Percentiles rank a stretch among this genome's conserved stretches.
Evolutionary conservation across 257 asterid species (phyloP).

Genomic region (Hygrophila difformis): DNA sequence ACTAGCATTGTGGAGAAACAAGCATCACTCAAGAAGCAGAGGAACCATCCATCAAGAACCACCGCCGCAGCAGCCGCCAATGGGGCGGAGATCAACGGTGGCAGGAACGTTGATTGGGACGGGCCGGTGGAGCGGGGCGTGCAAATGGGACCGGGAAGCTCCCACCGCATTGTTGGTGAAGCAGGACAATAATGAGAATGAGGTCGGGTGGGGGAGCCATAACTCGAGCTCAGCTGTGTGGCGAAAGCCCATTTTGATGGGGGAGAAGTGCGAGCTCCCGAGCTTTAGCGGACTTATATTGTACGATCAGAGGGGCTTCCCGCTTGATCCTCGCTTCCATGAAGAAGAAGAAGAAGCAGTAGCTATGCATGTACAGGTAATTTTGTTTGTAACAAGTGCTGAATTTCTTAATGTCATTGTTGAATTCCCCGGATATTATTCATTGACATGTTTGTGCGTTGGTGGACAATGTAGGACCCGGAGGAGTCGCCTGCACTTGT

Average conservation of each 20-base stretch:
- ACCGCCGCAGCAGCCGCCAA: not conserved
- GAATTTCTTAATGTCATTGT: not conserved
- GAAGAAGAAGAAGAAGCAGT: slow-evolving; percentile 9
- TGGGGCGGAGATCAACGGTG: slow-evolving; percentile 13
- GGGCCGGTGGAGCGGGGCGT: slow-evolving; percentile 51
- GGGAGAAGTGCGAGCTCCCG: slow-evolving; percentile 80
- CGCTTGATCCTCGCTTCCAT: slow-evolving; percentile 34
- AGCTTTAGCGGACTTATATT: slow-evolving; percentile 80
- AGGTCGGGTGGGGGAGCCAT: slow-evolving; percentile 45
- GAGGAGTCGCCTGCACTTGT: slow-evolving; percentile 24
- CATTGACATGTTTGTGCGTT: slow-evolving; percentile 1
- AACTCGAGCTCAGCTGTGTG: slow-evolving; percentile 63
- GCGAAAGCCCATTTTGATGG: slow-evolving; percentile 86
- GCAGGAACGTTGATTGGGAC: slow-evolving; percentile 27
- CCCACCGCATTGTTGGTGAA: slow-evolving; percentile 34
- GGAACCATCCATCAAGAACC: slow-evolving; percentile 19
- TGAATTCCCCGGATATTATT: not conserved
- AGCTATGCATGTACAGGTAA: slow-evolving; percentile 29
- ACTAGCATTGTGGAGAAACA: slow-evolving; percentile 10
- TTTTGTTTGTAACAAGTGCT: not conserved
- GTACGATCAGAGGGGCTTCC: slow-evolving; percentile 65
- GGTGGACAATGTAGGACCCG: slow-evolving; percentile 5
- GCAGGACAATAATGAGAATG: slow-evolving; percentile 12
- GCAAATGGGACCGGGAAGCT: slow-evolving; percentile 32
- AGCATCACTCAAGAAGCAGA: not conserved